Conservation (phyloP, 352 stramenopile species). For the Phytophthora nicotianae region DNA sequence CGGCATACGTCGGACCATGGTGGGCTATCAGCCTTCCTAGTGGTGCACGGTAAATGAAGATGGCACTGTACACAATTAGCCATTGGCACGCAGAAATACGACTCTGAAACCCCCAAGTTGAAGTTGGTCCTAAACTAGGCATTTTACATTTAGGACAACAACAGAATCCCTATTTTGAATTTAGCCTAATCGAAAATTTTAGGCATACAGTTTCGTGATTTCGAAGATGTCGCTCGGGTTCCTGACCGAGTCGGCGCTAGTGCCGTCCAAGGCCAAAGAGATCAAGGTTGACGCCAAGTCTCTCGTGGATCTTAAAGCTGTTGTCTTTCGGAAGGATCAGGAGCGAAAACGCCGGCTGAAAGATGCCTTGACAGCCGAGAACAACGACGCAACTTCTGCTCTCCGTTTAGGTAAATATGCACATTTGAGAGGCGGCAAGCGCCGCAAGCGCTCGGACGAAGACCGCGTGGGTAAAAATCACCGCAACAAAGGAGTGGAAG, state of each 20-base stretch:
- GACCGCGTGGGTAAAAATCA: slow-evolving; percentile 26
- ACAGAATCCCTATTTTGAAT: neutral
- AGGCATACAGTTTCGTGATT: too few relatives aligned
- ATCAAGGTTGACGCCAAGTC: slow-evolving; percentile 89
- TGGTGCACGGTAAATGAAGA: neutral
- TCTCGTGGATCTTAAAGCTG: slow-evolving; percentile 80
- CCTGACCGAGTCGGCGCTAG: slow-evolving; percentile 91
- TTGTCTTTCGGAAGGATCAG: slow-evolving; percentile 86
- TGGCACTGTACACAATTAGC: neutral
- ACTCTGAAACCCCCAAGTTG: too few relatives aligned
- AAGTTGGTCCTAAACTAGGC: too few relatives aligned
- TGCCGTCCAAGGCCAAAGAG: slow-evolving; percentile 90
- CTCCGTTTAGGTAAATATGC: slow-evolving; percentile 50
- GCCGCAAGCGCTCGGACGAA: slow-evolving; percentile 36
- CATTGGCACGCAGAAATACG: neutral
- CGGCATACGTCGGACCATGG: slow-evolving; percentile 25
- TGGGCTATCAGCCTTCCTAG: neutral
- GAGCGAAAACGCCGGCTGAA: slow-evolving; percentile 66
- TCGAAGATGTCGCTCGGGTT: slow-evolving; percentile 88
- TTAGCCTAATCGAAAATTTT: too few relatives aligned
- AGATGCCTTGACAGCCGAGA: slow-evolving; percentile 36
- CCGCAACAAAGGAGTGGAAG: slow-evolving; percentile 66
- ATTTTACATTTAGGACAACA: too few relatives aligned
- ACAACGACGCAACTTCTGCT: slow-evolving; percentile 12
- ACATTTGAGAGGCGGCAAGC: slow-evolving; percentile 45